Evolutionary conservation across 202 grass and related monocot genomes (phyloP), one percentile per base, ranked within the genome.

Genomic region (Brachypodium distachyon): DNA sequence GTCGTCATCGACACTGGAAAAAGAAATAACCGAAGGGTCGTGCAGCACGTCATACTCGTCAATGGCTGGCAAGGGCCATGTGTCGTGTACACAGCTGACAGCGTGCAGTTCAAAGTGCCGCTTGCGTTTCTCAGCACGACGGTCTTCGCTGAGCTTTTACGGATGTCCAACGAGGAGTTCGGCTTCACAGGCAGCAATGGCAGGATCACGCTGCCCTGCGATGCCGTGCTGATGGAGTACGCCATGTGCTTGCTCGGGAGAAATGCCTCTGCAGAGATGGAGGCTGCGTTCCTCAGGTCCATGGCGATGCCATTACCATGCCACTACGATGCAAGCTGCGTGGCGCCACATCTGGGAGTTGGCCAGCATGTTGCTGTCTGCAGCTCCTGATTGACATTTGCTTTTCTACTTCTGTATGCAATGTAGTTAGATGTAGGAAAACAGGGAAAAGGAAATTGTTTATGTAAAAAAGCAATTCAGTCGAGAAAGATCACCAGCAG

Each of bases 131-230:
- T 88, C 26, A n/a, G 56, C 41, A 80, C 61, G 8, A 19, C 9
- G n/a, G 70, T 86, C 22, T 76, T 93, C 26, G 2, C 12, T 1
- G 65, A 81, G 81, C 78, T 93, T 29, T 86, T 93, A 12, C 54
- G 12, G 12, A 57, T 93, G 83, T 87, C 84, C 0, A 57, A 68
- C 55, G 79, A 90, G 38, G 76, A 82, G 53, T 93, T 93, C 53
- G 81, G 86, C 43, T 84, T 83, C 61, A 37, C 61, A 9, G 36
- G 48, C 7, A 23, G 61, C 42, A 53, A 73, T 17, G 80, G 66
- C 7, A 72, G 71, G 31, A 88, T 83, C 70, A 83, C 27, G 1
- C 22, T 83, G 19, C 82, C 82, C 19, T 86, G 74, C 42, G 85
- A 81, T 37, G 62, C 69, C 0, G 11, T n/a, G 1, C 61, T 69